Evolutionary conservation across 2,329 filamentous ascomycete species (phyloP).

Genomic region (Pezicula carpinea): DNA sequence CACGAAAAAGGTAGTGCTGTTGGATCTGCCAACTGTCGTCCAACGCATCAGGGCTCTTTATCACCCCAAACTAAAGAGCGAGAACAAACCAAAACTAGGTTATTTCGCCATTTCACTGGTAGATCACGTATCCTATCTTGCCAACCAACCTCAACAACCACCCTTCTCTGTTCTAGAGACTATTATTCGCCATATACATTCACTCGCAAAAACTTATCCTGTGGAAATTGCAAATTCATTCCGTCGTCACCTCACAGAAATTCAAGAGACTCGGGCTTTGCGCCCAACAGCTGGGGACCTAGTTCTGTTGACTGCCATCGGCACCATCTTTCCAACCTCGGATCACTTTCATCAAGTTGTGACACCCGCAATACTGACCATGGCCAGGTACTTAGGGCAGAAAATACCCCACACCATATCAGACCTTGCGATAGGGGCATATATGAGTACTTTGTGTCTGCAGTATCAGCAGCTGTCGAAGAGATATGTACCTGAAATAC

Average conservation of each 20-base stretch:
- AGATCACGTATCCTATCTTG: slow-evolving; percentile 52
- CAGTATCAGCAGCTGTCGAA: slow-evolving; percentile 82
- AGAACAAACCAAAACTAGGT: slow-evolving; percentile 79
- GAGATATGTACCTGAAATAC: slow-evolving; percentile 82
- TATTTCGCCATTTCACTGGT: slow-evolving; percentile 64
- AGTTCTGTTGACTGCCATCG: slow-evolving; percentile 75
- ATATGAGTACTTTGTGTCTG: slow-evolving; percentile 71
- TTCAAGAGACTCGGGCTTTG: slow-evolving; percentile 44
- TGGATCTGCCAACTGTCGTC: slow-evolving; percentile 71
- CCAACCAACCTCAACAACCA: slow-evolving; percentile 37
- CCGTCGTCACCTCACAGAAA: slow-evolving; percentile 63
- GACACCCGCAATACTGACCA: slow-evolving; percentile 83
- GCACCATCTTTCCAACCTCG: slow-evolving; percentile 85
- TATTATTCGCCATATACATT: slow-evolving; percentile 86
- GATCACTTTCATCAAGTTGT: slow-evolving; percentile 96
- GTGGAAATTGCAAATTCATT: slow-evolving; percentile 74
- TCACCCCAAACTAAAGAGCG: slow-evolving; percentile 77
- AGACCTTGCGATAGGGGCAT: slow-evolving; percentile 71
- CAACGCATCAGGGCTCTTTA: slow-evolving; percentile 90
- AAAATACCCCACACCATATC: slow-evolving; percentile 60
- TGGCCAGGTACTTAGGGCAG: slow-evolving; percentile 78
- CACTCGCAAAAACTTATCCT: slow-evolving; percentile 80
- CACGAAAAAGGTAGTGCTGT: slow-evolving; percentile 53
- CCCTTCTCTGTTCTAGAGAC: slow-evolving; percentile 70
- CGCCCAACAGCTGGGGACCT: slow-evolving; percentile 65